Conservation (phyloP, 176 grass and related monocot genomes). For the Hordeum vulgare region DNA sequence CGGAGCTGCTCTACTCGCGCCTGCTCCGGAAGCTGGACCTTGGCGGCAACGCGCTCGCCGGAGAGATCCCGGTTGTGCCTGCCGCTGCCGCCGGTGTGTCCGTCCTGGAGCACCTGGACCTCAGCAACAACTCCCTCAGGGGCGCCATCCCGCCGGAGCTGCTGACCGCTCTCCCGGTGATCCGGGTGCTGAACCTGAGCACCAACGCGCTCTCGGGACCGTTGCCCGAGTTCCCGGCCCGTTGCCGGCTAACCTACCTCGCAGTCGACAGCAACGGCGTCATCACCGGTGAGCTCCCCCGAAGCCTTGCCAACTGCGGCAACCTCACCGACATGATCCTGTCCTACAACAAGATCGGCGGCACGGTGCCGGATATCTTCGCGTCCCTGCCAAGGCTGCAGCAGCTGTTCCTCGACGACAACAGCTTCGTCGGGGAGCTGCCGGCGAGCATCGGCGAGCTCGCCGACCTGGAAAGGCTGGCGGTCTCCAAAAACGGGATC, state of each 20-base stretch:
- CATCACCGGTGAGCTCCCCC: conserved; percentile 32
- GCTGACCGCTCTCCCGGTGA: conserved; percentile 20
- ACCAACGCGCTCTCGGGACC: conserved; percentile 31
- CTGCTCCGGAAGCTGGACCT: conserved; percentile 37
- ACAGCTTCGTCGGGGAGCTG: conserved; percentile 37
- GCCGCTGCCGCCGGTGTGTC: not conserved
- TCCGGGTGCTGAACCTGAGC: conserved; percentile 39
- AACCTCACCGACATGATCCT: conserved; percentile 36
- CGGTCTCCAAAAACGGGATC: conserved; percentile 25
- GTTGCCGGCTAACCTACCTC: conserved; percentile 20
- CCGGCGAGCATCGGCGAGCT: conserved; percentile 36
- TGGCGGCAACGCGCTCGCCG: conserved; percentile 34
- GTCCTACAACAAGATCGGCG: conserved; percentile 32
- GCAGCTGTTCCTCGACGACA: conserved; percentile 38
- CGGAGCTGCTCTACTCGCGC: conserved; percentile 23
- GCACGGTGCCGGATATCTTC: conserved; percentile 38
- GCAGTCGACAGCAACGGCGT: conserved; percentile 22
- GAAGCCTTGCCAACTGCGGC: conserved; percentile 45
- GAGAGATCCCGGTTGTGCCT: conserved; percentile 20
- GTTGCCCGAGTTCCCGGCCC: conserved; percentile 30
- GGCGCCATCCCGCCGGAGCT: conserved; percentile 38
- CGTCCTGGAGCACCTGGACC: conserved; percentile 28
- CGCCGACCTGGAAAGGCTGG: conserved; percentile 7
- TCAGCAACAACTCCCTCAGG: conserved; percentile 36
- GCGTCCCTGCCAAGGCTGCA: conserved; percentile 23